phyloP scores from a whole-genome alignment of 305 asterid genomes.

The Fraxinus baroniana region DNA sequence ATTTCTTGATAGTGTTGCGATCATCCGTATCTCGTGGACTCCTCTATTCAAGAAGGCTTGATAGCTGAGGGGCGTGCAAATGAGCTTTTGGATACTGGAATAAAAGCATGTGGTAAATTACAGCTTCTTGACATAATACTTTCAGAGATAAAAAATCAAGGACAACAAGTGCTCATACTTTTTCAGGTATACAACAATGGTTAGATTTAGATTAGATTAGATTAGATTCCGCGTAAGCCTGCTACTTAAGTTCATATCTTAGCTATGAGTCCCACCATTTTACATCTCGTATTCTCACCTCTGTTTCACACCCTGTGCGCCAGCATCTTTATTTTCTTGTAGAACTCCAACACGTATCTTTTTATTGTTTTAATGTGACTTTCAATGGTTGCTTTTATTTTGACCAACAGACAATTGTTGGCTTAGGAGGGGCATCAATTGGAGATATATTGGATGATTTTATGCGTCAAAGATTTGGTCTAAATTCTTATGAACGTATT shows the following conservation, averaged over 20 bases:
- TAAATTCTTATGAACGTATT: constrained; percentile 61
- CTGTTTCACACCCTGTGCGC: background rate
- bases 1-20: constrained; percentile 69
- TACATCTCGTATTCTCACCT: background rate
- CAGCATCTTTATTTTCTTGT: background rate
- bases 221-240: constrained; percentile 1
- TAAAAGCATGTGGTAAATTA: constrained; percentile 84
- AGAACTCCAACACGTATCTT: constrained; percentile 7
- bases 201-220: background rate
- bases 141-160: constrained; percentile 50
- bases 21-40: constrained; percentile 78
- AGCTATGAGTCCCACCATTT: constrained; percentile 6
- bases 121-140: constrained; percentile 77
- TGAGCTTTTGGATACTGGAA: constrained; percentile 59
- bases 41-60: constrained; percentile 42
- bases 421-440: constrained; percentile 41
- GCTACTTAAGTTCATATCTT: constrained; percentile 6
- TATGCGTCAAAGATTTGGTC: constrained; percentile 65
- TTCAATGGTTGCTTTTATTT: constrained; percentile 24
- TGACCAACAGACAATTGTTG: constrained; percentile 48
- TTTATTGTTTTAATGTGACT: constrained; percentile 16
- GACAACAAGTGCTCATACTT: constrained; percentile 64
- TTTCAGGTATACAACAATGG: constrained; percentile 58
- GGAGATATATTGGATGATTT: constrained; percentile 75
- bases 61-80: constrained; percentile 41